Evolutionary conservation across 2,329 filamentous ascomycete species (phyloP).

Genomic region (Penicillium sp.): DNA sequence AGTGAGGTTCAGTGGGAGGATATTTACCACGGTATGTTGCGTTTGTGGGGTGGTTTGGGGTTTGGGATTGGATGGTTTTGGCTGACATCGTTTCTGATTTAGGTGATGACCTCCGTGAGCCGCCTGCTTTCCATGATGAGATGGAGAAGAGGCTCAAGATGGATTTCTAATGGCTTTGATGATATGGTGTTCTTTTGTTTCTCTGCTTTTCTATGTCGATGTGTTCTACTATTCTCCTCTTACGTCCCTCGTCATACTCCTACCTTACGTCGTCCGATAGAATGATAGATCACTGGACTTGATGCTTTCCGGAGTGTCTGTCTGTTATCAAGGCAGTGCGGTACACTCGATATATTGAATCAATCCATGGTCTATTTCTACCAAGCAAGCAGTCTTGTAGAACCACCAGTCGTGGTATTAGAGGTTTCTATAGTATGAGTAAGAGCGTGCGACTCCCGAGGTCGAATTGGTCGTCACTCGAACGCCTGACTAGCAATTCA

Average conservation of each 20-base stretch:
- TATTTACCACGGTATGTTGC: slow-evolving; percentile 61
- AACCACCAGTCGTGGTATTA: neutral
- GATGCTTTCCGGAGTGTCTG: neutral
- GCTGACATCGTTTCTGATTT: slow-evolving; percentile 5
- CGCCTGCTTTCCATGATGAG: slow-evolving; percentile 75
- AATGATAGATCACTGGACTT: slow-evolving; percentile 12
- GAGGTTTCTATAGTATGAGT: neutral
- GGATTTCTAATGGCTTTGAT: slow-evolving; percentile 34
- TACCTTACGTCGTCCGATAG: slow-evolving; percentile 11
- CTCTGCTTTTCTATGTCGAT: slow-evolving; percentile 7
- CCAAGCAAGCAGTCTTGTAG: neutral
- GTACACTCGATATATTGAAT: neutral
- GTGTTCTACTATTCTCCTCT: slow-evolving; percentile 13
- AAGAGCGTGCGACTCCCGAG: neutral
- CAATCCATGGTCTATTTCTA: slow-evolving; percentile 8
- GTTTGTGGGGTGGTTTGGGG: neutral
- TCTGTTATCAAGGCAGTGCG: neutral
- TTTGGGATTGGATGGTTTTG: slow-evolving; percentile 4
- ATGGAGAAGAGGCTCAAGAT: slow-evolving; percentile 90
- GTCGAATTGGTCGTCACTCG: neutral
- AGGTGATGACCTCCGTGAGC: slow-evolving; percentile 61
- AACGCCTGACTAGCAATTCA: neutral
- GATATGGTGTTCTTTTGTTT: slow-evolving; percentile 12
- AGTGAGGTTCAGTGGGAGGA: slow-evolving; percentile 82
- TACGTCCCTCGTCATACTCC: slow-evolving; percentile 6